These are phyloP conservation scores for Pilobolus umbonatus DNA, from an alignment of 192 early-diverging fungal species.

Conservation along the genomic window DNA sequence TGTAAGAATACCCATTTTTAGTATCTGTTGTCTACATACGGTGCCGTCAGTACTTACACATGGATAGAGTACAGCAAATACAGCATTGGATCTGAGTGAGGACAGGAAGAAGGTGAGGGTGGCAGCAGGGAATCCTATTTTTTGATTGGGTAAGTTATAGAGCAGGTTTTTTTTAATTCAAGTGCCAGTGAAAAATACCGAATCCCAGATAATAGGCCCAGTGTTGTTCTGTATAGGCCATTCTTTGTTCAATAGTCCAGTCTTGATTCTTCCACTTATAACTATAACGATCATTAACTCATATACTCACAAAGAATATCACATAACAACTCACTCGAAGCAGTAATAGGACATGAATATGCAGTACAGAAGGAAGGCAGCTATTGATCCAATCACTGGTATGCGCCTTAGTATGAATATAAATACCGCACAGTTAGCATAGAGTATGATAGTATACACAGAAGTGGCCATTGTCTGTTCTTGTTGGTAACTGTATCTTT, in stretches of 20 bases:
- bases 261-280: conserved; percentile 28
- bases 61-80: conserved; percentile 31
- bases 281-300: not conserved
- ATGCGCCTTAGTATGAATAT: conserved; percentile 12
- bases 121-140: conserved; percentile 21
- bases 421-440: conserved; percentile 23
- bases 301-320: not conserved
- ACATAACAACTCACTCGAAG: conserved; percentile 30
- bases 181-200: conserved; percentile 19
- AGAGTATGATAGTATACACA: conserved; percentile 25
- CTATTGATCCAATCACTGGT: conserved; percentile 16
- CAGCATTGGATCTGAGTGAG: conserved; percentile 15
- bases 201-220: conserved; percentile 36
- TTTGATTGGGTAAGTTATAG: not conserved
- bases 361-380: conserved; percentile 20
- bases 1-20: not conserved
- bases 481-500: not conserved
- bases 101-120: conserved; percentile 30
- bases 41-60: conserved; percentile 20
- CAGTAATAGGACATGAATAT: conserved; percentile 31
- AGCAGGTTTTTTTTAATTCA: not conserved
- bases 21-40: not conserved
- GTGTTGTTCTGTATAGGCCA: conserved; percentile 25
- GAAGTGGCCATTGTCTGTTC: conserved; percentile 15
- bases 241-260: conserved; percentile 26